Conservation (phyloP, 1,139 yeast genomes). For the Blastobotrys arbuscula region DNA sequence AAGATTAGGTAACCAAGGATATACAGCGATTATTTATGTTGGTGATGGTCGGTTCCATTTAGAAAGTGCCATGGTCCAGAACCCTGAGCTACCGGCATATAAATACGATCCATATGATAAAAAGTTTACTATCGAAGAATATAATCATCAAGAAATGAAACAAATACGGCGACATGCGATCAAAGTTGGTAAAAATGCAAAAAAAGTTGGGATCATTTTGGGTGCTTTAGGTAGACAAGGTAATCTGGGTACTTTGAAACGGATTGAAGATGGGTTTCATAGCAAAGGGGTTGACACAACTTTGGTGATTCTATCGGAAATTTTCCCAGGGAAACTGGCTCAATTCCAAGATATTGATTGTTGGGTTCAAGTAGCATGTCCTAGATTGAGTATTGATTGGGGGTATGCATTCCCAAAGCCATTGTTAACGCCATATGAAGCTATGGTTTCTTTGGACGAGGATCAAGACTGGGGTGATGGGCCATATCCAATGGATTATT, state of each 20-base stretch:
- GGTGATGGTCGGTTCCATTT: constrained; percentile 97
- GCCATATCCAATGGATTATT: constrained; percentile 94
- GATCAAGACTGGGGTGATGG: constrained; percentile 60
- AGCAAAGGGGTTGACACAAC: constrained; percentile 62
- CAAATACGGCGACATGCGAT: constrained; percentile 72
- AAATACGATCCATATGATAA: constrained; percentile 93
- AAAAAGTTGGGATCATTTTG: constrained; percentile 73
- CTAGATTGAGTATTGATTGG: constrained; percentile 95
- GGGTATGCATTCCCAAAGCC: constrained; percentile 97
- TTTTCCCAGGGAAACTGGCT: constrained; percentile 89
- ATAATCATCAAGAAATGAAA: constrained; percentile 80
- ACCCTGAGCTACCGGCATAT: constrained; percentile 86
- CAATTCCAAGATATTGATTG: constrained; percentile 93
- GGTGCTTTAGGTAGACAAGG: constrained; percentile 99
- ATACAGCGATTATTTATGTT: constrained; percentile 77
- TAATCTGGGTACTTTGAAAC: constrained; percentile 65
- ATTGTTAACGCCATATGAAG: constrained; percentile 89
- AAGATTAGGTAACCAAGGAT: constrained; percentile 45
- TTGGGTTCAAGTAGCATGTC: constrained; percentile 97
- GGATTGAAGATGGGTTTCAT: constrained; percentile 50
- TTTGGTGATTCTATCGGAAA: constrained; percentile 81
- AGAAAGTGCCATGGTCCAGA: constrained; percentile 96
- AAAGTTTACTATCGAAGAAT: constrained; percentile 81
- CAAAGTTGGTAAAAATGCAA: constrained; percentile 50
- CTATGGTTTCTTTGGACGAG: constrained; percentile 78